phyloP scores from a whole-genome alignment of 805 yeast genomes.

The Schwanniomyces sp. region DNA sequence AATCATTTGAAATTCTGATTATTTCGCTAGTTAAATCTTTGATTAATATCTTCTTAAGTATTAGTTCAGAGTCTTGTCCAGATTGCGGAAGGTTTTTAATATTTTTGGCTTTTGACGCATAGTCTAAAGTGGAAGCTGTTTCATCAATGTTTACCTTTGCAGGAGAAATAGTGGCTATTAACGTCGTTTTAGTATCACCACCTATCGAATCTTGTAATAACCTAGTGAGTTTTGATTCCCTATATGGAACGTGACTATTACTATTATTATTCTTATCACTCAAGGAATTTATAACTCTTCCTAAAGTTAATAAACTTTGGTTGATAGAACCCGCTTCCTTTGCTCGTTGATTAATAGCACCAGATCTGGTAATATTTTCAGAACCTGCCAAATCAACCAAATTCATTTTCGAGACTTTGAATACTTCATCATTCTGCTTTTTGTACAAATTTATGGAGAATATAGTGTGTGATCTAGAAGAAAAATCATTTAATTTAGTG shows the following conservation, averaged over 20 bases:
- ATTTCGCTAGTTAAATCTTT: constrained; percentile 55
- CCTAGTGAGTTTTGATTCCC: constrained; percentile 78
- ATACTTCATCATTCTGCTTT: constrained; percentile 22
- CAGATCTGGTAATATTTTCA: constrained; percentile 84
- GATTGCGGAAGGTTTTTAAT: constrained; percentile 63
- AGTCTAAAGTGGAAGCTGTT: constrained; percentile 80
- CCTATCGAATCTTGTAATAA: constrained; percentile 81
- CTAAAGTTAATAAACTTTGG: constrained; percentile 82
- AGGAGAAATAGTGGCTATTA: constrained; percentile 86
- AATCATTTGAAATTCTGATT: constrained; percentile 57
- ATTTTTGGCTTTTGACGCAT: constrained; percentile 83
- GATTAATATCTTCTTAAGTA: constrained; percentile 53
- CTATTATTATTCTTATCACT: constrained; percentile 21
- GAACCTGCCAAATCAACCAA: constrained; percentile 95
- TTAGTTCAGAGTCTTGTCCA: constrained; percentile 38
- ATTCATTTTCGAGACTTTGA: constrained; percentile 65
- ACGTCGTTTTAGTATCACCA: constrained; percentile 82
- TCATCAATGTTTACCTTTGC: constrained; percentile 77
- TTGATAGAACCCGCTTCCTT: constrained; percentile 93
- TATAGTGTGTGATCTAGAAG: constrained; percentile 77
- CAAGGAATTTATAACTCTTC: constrained; percentile 75
- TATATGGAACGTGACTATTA: constrained; percentile 71
- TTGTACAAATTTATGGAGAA: constrained; percentile 63
- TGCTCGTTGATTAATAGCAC: constrained; percentile 83
- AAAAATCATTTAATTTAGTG: constrained; percentile 70